A percentile compares a stretch with the other conserved stretches of the same genome.
These are phyloP conservation scores for Colletotrichum scovillei DNA, from an alignment of 2,329 filamentous ascomycete genomes.

Conservation along the genomic window DNA sequence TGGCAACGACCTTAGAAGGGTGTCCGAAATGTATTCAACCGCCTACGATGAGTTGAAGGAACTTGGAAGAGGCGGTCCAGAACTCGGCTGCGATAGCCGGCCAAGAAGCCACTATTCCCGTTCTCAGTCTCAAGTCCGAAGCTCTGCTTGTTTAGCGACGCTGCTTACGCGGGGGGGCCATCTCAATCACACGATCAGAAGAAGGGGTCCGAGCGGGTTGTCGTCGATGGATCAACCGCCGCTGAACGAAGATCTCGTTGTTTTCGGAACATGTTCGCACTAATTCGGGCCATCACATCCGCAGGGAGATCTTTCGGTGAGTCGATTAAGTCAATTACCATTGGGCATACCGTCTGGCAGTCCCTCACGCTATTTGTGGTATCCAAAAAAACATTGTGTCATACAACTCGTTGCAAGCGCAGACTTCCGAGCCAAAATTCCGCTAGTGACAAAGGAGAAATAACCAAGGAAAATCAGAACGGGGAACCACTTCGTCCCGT, in stretches of 20 bases:
- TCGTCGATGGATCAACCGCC: no score
- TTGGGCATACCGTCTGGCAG: background rate
- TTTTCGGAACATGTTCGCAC: no score
- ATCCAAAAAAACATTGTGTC: conserved; percentile 8
- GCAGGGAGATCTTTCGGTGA: background rate
- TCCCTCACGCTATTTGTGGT: conserved; percentile 17
- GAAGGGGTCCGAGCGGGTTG: background rate
- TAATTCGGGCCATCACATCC: background rate
- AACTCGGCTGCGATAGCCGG: background rate
- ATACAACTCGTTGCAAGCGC: conserved; percentile 9
- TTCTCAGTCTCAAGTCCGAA: conserved; percentile 2
- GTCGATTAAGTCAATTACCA: conserved; percentile 14
- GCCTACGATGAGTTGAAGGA: background rate
- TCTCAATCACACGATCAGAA: background rate
- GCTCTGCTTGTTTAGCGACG: background rate
- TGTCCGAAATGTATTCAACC: background rate
- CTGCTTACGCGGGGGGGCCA: background rate
- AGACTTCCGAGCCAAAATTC: background rate
- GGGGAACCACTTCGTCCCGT: conserved; percentile 22
- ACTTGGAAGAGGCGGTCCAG: background rate
- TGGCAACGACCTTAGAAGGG: background rate
- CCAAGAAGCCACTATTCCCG: background rate
- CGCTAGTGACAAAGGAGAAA: conserved; percentile 1
- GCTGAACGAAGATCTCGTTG: background rate
- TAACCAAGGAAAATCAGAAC: conserved; percentile 3